Conservation (phyloP, 148 eudicot genomes). For the Rhododendron kiyosumense region DNA sequence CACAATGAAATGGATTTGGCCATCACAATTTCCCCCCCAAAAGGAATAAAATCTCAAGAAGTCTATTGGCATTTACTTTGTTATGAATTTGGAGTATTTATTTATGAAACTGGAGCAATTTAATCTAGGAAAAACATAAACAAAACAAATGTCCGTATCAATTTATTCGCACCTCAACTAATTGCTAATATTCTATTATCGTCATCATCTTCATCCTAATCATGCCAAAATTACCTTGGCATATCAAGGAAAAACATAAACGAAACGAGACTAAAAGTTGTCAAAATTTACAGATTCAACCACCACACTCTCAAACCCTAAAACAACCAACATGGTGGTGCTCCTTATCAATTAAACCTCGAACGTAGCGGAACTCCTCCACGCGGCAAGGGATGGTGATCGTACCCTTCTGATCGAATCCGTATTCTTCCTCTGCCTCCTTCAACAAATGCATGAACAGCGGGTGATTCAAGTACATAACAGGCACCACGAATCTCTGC, state of each 20-base stretch:
- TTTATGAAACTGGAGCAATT: too few species aligned
- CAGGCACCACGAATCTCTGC: slow-evolving; percentile 43
- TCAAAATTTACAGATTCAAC: neutral
- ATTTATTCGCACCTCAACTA: too few species aligned
- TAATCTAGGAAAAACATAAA: too few species aligned
- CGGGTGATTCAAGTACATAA: slow-evolving; percentile 50
- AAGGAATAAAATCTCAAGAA: too few species aligned
- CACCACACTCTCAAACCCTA: slow-evolving; percentile 26
- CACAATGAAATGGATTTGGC: too few species aligned
- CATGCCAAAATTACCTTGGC: neutral
- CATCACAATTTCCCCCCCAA: too few species aligned
- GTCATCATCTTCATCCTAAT: neutral
- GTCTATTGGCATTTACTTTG: too few species aligned
- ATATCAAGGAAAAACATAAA: neutral
- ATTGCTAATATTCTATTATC: neutral
- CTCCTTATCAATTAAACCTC: slow-evolving; percentile 27
- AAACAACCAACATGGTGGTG: slow-evolving; percentile 37
- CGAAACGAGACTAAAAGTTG: neutral
- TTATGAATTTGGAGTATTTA: too few species aligned
- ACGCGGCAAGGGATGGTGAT: slow-evolving; percentile 53
- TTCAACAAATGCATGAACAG: slow-evolving; percentile 43
- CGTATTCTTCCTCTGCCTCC: slow-evolving; percentile 58
- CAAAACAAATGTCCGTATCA: too few species aligned
- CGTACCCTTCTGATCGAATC: slow-evolving; percentile 51
- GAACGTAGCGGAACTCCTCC: slow-evolving; percentile 40